Percentiles rank a stretch among this genome's conserved stretches.
Evolutionary conservation across 495 filamentous ascomycete genomes (phyloP).

Genomic region (Trichoderma erinaceum): DNA sequence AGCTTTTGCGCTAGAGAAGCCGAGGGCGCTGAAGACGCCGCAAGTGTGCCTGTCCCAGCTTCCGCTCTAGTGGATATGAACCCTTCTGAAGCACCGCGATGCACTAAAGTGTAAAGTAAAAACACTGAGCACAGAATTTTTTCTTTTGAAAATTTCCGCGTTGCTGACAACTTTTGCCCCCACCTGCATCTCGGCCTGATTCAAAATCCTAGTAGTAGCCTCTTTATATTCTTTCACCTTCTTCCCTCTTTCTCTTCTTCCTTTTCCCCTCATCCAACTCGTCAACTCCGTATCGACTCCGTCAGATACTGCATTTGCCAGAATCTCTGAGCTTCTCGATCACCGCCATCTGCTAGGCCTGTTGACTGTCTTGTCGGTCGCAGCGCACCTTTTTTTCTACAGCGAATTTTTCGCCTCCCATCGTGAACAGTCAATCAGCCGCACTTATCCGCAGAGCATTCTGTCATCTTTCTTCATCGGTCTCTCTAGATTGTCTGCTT

Average conservation of each 20-base stretch:
- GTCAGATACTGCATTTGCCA: neutral
- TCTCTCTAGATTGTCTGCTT: neutral
- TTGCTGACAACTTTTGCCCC: conserved; percentile 3
- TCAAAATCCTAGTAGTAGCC: conserved; percentile 1
- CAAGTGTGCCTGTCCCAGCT: too few relatives aligned
- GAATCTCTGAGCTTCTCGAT: conserved; percentile 4
- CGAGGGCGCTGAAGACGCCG: too few relatives aligned
- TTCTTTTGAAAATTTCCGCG: neutral
- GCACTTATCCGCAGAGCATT: neutral
- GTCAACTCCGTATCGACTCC: conserved; percentile 16
- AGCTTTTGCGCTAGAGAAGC: too few relatives aligned
- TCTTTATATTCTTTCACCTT: conserved; percentile 14
- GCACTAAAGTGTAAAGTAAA: neutral
- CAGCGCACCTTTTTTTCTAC: conserved; percentile 14
- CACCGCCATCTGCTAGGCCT: neutral
- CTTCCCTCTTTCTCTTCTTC: conserved; percentile 12
- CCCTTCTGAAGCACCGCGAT: neutral
- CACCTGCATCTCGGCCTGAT: neutral
- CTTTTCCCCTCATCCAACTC: conserved; percentile 10
- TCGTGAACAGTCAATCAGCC: neutral
- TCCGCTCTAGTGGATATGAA: neutral
- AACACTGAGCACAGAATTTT: neutral
- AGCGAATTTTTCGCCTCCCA: neutral
- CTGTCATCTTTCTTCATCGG: neutral
- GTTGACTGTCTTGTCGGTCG: conserved; percentile 8